Conservation (phyloP, 345 rosid species). For the Lepidium sativum region DNA sequence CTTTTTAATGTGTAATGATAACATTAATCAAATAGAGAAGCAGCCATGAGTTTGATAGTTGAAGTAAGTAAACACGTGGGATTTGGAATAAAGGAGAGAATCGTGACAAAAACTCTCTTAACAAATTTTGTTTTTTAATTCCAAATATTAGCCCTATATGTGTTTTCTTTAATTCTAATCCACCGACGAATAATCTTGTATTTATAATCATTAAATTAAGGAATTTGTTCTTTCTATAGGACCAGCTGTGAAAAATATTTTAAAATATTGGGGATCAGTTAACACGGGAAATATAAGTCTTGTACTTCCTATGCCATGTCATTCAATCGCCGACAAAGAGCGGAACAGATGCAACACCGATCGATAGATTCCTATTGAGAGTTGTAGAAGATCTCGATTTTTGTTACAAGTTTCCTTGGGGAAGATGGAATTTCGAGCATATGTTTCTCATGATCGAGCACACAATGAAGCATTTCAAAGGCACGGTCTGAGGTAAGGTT, state of each 20-base stretch:
- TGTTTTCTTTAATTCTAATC: not conserved
- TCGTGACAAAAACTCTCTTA: slow-evolving; percentile 17
- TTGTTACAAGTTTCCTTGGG: no score
- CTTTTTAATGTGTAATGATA: not conserved
- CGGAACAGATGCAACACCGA: no score
- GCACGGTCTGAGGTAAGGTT: no score
- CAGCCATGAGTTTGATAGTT: slow-evolving; percentile 6
- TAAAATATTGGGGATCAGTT: no score
- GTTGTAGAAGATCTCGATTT: no score
- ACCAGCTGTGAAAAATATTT: slow-evolving; percentile 54
- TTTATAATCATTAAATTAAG: not conserved
- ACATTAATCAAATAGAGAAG: slow-evolving; percentile 9
- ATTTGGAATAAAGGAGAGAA: slow-evolving; percentile 25
- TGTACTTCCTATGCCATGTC: no score
- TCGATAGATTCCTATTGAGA: no score
- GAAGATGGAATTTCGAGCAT: no score
- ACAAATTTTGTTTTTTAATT: not conserved
- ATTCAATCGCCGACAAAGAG: no score
- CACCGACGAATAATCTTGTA: slow-evolving; percentile 27
- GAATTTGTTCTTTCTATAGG: not conserved
- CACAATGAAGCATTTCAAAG: no score
- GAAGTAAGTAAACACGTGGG: slow-evolving; percentile 27
- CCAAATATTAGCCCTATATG: not conserved
- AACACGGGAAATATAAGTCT: no score
- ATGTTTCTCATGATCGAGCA: no score